Conservation (phyloP, 2,329 filamentous ascomycete species). For the Lecanicillium sp. region DNA sequence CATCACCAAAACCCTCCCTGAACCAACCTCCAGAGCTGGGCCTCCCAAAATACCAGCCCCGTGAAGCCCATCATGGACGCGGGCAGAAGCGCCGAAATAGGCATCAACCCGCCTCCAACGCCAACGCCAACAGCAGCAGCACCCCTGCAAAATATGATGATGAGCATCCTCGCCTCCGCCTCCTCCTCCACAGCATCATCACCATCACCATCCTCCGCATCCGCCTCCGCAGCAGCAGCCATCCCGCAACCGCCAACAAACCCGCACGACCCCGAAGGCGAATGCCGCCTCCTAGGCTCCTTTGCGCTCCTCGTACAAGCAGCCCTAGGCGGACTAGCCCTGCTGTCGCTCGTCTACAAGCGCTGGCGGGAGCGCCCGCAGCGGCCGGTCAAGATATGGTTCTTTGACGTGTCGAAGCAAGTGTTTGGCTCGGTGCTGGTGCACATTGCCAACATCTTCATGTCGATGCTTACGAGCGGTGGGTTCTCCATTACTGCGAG, state of each 20-base stretch:
- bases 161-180: background rate
- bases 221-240: slow-evolving; percentile 3
- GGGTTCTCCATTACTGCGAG: slow-evolving; percentile 54
- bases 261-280: slow-evolving; percentile 48
- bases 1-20: too few relatives aligned
- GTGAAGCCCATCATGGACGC: background rate
- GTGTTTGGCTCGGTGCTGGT: slow-evolving; percentile 88
- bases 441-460: slow-evolving; percentile 86
- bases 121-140: background rate
- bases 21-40: too few relatives aligned
- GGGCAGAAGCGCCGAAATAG: slow-evolving; percentile 3
- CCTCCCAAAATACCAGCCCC: too few relatives aligned
- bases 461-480: slow-evolving; percentile 91
- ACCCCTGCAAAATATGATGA: background rate
- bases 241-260: background rate
- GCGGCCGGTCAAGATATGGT: slow-evolving; percentile 91
- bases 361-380: slow-evolving; percentile 87
- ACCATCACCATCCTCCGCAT: background rate
- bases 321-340: slow-evolving; percentile 72
- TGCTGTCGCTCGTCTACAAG: slow-evolving; percentile 86
- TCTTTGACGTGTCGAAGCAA: slow-evolving; percentile 95
- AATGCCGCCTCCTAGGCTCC: slow-evolving; percentile 80
- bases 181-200: background rate
- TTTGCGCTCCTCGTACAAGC: slow-evolving; percentile 89
- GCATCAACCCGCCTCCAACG: slow-evolving; percentile 4